Conservation (phyloP, 2,329 filamentous ascomycete species). For the Xylariaceae sp. region DNA sequence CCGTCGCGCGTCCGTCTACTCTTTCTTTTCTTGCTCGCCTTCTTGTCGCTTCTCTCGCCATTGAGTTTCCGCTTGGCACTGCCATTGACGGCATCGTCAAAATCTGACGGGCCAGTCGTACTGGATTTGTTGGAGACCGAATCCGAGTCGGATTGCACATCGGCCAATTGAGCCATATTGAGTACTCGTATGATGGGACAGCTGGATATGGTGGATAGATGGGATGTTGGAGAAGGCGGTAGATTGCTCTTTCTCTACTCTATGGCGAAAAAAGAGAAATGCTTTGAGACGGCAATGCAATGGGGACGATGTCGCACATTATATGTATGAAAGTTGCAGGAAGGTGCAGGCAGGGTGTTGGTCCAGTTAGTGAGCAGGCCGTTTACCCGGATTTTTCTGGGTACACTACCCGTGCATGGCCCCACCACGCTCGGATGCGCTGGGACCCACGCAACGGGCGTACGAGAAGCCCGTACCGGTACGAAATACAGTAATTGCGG, state of each 20-base stretch:
- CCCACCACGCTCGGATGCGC: background rate
- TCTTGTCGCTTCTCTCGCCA: slow-evolving; percentile 27
- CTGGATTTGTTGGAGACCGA: slow-evolving; percentile 18
- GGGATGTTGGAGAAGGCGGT: background rate
- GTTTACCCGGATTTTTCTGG: background rate
- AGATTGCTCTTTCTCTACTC: background rate
- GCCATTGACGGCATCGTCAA: slow-evolving; percentile 31
- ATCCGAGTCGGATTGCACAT: slow-evolving; percentile 16
- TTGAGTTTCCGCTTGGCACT: slow-evolving; percentile 13
- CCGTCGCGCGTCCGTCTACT: slow-evolving; percentile 27
- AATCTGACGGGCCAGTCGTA: slow-evolving; percentile 25
- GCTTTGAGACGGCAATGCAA: background rate
- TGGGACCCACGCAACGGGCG: no score
- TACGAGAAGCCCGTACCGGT: no score
- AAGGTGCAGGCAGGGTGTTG: background rate
- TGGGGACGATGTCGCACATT: background rate
- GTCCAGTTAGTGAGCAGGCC: background rate
- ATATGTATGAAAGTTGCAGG: background rate
- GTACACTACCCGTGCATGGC: background rate
- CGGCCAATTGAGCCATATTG: slow-evolving; percentile 31
- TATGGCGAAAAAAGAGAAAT: background rate
- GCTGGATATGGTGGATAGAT: slow-evolving; percentile 3
- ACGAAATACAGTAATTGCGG: no score
- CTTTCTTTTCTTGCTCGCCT: slow-evolving; percentile 31
- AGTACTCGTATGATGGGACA: background rate